These are phyloP conservation scores for Oenanthe sinensis DNA, from an alignment of 129 eudicot species.

Conservation along the genomic window DNA sequence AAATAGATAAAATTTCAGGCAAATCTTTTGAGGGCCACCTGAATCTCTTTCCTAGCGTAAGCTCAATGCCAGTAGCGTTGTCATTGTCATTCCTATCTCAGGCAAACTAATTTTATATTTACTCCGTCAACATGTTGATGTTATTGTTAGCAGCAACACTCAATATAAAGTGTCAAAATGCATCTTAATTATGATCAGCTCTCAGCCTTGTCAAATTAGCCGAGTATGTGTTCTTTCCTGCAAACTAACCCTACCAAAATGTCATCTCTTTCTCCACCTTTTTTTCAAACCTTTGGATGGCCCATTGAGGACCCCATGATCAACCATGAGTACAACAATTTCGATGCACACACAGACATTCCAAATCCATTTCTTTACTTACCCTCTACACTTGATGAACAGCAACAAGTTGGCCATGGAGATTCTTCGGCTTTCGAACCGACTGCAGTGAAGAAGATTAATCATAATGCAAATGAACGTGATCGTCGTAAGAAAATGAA, in stretches of 20 bases:
- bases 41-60: neutral
- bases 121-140: neutral
- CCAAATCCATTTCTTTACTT: slow-evolving; percentile 16
- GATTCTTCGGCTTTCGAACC: neutral
- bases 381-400: slow-evolving; percentile 2
- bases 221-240: neutral
- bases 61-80: neutral
- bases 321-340: slow-evolving; percentile 10
- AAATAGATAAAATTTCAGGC: too few relatives aligned
- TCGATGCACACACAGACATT: slow-evolving; percentile 6
- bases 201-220: neutral
- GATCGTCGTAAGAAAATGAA: slow-evolving; percentile 29
- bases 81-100: neutral
- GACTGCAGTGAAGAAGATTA: slow-evolving; percentile 14
- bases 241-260: slow-evolving; percentile 15
- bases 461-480: slow-evolving; percentile 34
- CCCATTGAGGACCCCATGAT: slow-evolving; percentile 21
- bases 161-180: neutral
- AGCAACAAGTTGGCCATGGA: neutral
- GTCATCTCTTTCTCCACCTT: slow-evolving; percentile 26
- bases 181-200: neutral
- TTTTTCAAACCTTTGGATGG: slow-evolving; percentile 17
- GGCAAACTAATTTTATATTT: neutral
- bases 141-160: neutral
- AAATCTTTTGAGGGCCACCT: neutral